Base-by-base conservation (phyloP, 805 yeast genomes). In the Ogataea paraovalis region DNA sequence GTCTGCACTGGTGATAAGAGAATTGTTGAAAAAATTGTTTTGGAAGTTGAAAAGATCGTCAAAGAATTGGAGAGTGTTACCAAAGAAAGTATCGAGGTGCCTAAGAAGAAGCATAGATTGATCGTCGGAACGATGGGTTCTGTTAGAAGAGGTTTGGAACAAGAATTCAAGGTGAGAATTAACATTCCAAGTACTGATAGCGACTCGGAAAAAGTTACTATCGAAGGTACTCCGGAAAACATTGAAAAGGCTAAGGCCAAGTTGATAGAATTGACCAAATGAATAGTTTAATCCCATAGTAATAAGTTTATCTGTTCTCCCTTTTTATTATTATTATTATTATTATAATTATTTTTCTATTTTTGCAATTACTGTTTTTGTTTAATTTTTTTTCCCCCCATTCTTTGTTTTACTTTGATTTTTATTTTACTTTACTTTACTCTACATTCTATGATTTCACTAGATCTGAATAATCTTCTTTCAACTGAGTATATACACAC, bases 41-140 rank as follows among this genome's bases (percentile, higher is more conserved):
- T 72, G 43, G 82, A 78, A 62, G 75, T 92, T 54, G 71, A 80
- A 46, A 72, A 73, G 43, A 71, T 91, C 43, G 84, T 90, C 42
- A 73, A 70, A 18, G 82, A 78, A 32, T 79, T 79, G 53, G 89
- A 88, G 64, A 80, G 79, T 45, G 68, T 82, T 42, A 69, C 75
- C 43, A 68, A 72, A 36, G 83, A 74, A 53, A 75, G 71, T 34
- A 57, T 76, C 48, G 80, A 73, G 14, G 73, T 92, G 57, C 80
- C 94, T 37, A 80, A 81, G 62, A 85, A 81, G 49, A 85, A 83
- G 61, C 92, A 87, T 58, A 79, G 88, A 57, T 74, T 80, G 9
- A 61, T 92, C 44, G 80, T 92, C 65, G 98, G 98, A 36, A 82
- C 89, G 34, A 81, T 82, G 48, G 97, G 98, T 39, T 60, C 80